phyloP scores from a whole-genome alignment of 495 filamentous ascomycete genomes.

The Aspergillus avenaceus region DNA sequence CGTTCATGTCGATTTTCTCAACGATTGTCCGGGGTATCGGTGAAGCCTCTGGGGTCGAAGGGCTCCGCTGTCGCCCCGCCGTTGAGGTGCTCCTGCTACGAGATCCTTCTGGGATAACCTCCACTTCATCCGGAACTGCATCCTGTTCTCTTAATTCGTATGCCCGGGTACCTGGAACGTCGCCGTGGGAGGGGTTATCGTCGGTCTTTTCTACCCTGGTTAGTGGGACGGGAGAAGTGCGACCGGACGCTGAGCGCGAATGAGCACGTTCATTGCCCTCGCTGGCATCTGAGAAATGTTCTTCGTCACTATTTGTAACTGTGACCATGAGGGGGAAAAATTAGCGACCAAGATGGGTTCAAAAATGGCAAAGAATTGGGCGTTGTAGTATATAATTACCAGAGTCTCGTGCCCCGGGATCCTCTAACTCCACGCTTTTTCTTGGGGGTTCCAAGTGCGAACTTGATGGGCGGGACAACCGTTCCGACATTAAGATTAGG shows the following conservation, averaged over 20 bases:
- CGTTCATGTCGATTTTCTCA: slow-evolving; percentile 66
- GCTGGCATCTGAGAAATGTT: slow-evolving; percentile 88
- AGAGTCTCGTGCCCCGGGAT: slow-evolving; percentile 79
- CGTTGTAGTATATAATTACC: slow-evolving; percentile 44
- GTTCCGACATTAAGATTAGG: slow-evolving; percentile 37
- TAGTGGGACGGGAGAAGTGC: slow-evolving; percentile 53
- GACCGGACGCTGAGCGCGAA: slow-evolving; percentile 32
- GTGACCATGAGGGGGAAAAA: background rate
- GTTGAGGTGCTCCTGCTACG: slow-evolving; percentile 44
- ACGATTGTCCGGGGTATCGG: slow-evolving; percentile 80
- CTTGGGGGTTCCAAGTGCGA: slow-evolving; percentile 59
- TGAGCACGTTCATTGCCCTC: slow-evolving; percentile 51
- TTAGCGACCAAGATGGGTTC: slow-evolving; percentile 4
- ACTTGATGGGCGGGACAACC: slow-evolving; percentile 32
- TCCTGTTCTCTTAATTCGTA: slow-evolving; percentile 55
- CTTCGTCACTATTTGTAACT: slow-evolving; percentile 69
- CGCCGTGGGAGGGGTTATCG: slow-evolving; percentile 51
- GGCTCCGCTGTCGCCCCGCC: slow-evolving; percentile 31
- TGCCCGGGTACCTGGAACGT: slow-evolving; percentile 58
- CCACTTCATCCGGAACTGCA: slow-evolving; percentile 63
- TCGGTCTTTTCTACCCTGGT: slow-evolving; percentile 63
- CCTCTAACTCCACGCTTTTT: slow-evolving; percentile 60
- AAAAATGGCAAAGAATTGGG: too few species aligned
- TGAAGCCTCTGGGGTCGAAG: slow-evolving; percentile 47
- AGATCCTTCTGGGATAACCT: slow-evolving; percentile 54